Evolutionary conservation across 2,329 filamentous ascomycete genomes (phyloP).

Genomic region (Aspergillus terreus): DNA sequence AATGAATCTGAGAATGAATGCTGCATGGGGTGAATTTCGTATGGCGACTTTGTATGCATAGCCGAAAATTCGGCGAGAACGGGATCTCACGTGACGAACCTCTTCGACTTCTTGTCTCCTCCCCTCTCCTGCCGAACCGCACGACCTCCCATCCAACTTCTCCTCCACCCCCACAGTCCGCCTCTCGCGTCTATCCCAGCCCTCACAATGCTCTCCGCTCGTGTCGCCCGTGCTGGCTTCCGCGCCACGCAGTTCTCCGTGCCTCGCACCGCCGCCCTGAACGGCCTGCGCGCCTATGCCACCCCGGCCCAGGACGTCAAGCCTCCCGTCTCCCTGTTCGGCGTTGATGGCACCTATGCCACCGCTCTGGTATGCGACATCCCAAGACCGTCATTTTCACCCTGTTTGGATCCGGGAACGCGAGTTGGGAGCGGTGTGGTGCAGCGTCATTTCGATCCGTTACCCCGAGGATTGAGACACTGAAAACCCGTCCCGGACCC

Average conservation of each 20-base stretch:
- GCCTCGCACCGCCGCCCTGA: conserved; percentile 38
- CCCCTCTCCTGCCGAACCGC: conserved; percentile 22
- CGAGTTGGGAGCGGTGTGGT: too few relatives aligned
- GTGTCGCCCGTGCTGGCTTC: conserved; percentile 54
- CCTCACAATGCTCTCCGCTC: conserved; percentile 53
- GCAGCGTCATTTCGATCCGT: too few relatives aligned
- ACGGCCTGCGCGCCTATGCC: conserved; percentile 70
- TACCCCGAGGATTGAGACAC: not conserved
- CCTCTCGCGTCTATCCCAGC: conserved; percentile 11
- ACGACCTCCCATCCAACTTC: conserved; percentile 17
- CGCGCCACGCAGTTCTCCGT: conserved; percentile 48
- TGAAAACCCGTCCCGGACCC: too few relatives aligned
- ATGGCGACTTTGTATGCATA: not conserved
- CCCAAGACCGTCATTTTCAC: too few relatives aligned
- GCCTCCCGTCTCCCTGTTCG: conserved; percentile 87
- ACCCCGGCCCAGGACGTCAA: conserved; percentile 64
- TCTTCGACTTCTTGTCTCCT: conserved; percentile 16
- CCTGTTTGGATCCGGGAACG: too few relatives aligned
- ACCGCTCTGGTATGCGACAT: conserved; percentile 80
- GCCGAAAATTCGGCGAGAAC: conserved; percentile 23
- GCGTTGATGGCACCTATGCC: conserved; percentile 96
- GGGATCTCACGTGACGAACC: conserved; percentile 25
- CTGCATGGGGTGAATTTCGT: not conserved
- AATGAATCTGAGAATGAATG: not conserved
- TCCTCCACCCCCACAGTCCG: conserved; percentile 19